Conservation (phyloP, 345 rosid genomes). For the Hibiscus mutabilis region DNA sequence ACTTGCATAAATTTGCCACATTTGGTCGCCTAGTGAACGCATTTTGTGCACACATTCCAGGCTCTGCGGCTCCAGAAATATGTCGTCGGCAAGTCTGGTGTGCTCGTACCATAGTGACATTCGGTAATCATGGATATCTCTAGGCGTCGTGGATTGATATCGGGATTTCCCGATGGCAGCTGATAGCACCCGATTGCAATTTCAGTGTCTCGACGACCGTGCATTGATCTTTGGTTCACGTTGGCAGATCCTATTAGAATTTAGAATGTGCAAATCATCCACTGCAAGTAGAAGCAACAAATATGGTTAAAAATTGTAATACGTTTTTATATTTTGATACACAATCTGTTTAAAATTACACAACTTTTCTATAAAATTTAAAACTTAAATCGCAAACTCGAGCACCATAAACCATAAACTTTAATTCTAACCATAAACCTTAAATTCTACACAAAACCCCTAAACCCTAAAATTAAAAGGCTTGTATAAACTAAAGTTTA, state of each 20-base stretch:
- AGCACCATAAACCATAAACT: too few species aligned
- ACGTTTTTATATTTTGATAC: too few species aligned
- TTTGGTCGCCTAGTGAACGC: slow-evolving; percentile 44
- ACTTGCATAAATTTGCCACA: slow-evolving; percentile 65
- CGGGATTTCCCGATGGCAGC: too few species aligned
- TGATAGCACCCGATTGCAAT: slow-evolving; percentile 61
- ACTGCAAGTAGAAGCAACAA: too few species aligned
- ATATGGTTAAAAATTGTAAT: too few species aligned
- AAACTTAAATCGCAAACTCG: too few species aligned
- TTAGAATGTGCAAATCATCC: slow-evolving; percentile 60
- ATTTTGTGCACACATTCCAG: slow-evolving; percentile 51
- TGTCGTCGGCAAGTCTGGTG: slow-evolving; percentile 35
- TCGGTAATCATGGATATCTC: slow-evolving; percentile 44
- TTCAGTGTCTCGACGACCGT: slow-evolving; percentile 79
- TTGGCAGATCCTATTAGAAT: slow-evolving; percentile 91
- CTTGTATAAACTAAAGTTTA: too few species aligned
- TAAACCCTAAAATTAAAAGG: too few species aligned
- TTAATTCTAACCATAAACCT: too few species aligned
- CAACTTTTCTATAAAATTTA: too few species aligned
- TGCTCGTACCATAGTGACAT: slow-evolving; percentile 78
- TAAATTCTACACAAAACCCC: too few species aligned
- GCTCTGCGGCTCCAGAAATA: slow-evolving; percentile 44
- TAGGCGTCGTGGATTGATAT: not conserved
- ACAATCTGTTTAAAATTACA: too few species aligned
- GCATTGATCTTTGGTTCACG: slow-evolving; percentile 88